phyloP scores from a whole-genome alignment of 805 yeast species.

The Starmera caribaea region DNA sequence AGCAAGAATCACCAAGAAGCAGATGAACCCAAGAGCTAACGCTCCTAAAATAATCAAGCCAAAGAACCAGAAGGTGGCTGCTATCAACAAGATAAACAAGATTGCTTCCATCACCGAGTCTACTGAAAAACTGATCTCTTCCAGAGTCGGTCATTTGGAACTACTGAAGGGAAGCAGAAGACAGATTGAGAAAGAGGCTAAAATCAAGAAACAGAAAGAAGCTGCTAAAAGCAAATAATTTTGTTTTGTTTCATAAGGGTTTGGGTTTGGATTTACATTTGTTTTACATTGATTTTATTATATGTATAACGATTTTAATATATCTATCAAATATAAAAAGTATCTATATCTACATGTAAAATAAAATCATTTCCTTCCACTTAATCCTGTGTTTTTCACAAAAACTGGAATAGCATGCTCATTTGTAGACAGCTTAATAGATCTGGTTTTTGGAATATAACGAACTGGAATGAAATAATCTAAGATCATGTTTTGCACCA shows the following conservation, averaged over 20 bases:
- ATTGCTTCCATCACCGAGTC: constrained; percentile 37
- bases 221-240: constrained; percentile 10
- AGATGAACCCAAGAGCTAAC: constrained; percentile 52
- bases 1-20: constrained; percentile 46
- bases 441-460: constrained; percentile 6
- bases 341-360: constrained; percentile 1
- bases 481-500: constrained; percentile 63
- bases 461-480: constrained; percentile 31
- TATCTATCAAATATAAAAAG: no score
- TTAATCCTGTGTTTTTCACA: constrained; percentile 1
- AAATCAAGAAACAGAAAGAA: constrained; percentile 25
- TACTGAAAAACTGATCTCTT: constrained; percentile 80
- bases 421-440: not conserved
- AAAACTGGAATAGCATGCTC: constrained; percentile 5
- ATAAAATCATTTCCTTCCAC: not conserved
- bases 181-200: constrained; percentile 57
- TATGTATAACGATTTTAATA: no score
- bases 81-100: constrained; percentile 47
- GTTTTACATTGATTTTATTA: no score
- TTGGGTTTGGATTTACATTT: no score
- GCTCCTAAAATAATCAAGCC: constrained; percentile 71
- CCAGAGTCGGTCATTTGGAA: constrained; percentile 92
- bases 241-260: no score
- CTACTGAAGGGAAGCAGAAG: constrained; percentile 84
- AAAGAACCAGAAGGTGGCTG: constrained; percentile 43